Evolutionary conservation across 2,329 filamentous ascomycete genomes (phyloP).

Genomic region (Chrysoporthe deuterocubensis): DNA sequence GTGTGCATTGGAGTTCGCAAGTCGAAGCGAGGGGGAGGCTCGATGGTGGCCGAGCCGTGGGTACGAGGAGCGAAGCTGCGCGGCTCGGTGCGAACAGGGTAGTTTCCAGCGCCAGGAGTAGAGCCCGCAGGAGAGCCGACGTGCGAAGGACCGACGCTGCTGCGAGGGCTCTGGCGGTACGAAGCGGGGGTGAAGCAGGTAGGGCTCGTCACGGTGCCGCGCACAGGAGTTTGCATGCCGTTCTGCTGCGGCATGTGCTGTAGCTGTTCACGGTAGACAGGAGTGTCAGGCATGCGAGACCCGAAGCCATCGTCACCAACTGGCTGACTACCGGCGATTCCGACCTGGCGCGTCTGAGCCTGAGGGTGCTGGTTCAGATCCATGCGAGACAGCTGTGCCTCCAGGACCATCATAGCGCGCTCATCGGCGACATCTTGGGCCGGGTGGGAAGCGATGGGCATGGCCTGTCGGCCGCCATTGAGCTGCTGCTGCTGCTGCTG

Average conservation of each 20-base stretch:
- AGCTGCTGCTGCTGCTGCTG: not conserved
- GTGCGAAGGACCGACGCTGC: not conserved
- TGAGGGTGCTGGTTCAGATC: constrained; percentile 5
- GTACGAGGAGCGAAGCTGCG: constrained; percentile 47
- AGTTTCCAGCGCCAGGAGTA: not conserved
- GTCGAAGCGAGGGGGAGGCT: constrained; percentile 46
- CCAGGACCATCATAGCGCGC: constrained; percentile 19
- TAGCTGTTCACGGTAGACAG: not conserved
- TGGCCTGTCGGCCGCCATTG: not conserved
- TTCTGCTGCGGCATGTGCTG: constrained; percentile 12
- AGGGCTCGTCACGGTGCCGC: not conserved
- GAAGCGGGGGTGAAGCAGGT: constrained; percentile 4
- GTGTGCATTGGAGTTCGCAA: constrained; percentile 24
- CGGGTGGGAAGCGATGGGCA: not conserved
- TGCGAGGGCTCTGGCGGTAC: not conserved
- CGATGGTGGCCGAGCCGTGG: constrained; percentile 32
- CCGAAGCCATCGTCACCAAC: not conserved
- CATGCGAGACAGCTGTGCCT: constrained; percentile 17
- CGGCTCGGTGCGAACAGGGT: constrained; percentile 42
- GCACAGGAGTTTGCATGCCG: not conserved
- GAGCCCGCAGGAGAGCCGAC: not conserved
- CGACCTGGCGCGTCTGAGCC: not conserved
- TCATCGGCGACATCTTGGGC: not conserved
- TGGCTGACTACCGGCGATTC: not conserved
- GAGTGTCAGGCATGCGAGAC: not conserved